These are phyloP conservation scores for Emergomyces pasteurianus DNA, from an alignment of 2,329 filamentous ascomycete species.

Conservation along the genomic window DNA sequence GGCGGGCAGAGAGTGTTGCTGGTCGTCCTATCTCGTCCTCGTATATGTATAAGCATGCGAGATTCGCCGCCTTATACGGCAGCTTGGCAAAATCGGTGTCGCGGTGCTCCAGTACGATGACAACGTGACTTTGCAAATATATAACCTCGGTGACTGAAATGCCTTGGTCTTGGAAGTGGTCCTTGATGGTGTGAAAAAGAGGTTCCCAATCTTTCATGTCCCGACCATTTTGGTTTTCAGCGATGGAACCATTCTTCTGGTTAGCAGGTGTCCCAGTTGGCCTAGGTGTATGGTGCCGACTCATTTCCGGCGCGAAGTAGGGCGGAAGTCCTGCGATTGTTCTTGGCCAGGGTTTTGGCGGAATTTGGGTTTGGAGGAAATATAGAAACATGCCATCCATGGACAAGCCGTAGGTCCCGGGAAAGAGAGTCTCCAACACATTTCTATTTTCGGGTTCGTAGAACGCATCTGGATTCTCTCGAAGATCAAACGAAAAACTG, in stretches of 20 bases:
- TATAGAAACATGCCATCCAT: slow-evolving; percentile 1
- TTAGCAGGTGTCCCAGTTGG: not conserved
- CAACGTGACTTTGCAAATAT: not conserved
- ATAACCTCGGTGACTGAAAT: not conserved
- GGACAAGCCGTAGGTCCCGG: not conserved
- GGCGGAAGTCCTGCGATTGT: slow-evolving; percentile 14
- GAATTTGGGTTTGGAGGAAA: not conserved
- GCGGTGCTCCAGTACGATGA: not conserved
- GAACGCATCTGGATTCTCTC: not conserved
- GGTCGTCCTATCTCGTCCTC: no score
- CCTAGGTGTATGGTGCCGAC: not conserved
- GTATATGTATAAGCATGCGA: no score
- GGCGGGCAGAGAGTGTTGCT: no score
- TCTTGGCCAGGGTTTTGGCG: slow-evolving; percentile 12
- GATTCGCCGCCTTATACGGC: no score
- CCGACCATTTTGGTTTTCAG: not conserved
- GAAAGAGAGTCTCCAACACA: not conserved
- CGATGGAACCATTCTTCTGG: not conserved
- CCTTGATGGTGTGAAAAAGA: not conserved
- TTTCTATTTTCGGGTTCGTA: not conserved
- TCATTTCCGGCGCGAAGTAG: slow-evolving; percentile 2
- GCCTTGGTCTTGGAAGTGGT: not conserved
- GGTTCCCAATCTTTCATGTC: not conserved
- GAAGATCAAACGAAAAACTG: not conserved
- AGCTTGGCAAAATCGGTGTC: not conserved